Base-by-base conservation (phyloP, 1,284 basidiomycete genomes). In the Taiwanofungus camphoratus region DNA sequence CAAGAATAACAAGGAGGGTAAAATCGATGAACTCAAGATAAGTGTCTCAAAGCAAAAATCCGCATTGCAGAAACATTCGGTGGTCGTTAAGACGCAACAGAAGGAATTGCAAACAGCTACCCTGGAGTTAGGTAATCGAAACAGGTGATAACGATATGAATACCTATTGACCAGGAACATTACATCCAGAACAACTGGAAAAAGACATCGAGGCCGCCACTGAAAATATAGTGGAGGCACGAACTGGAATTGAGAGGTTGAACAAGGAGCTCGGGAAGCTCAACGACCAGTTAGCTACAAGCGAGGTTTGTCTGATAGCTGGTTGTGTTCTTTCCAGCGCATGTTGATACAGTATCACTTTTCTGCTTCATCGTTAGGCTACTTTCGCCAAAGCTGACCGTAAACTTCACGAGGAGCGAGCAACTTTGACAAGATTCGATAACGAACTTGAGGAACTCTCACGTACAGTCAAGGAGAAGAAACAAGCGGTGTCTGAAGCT, bases 1-100 rank as follows among this genome's bases (percentile, higher is more conserved):
- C 70, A 94, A 96, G 70, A 86, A 92, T 63, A 94, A 99, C 71
- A 96, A 97, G 64, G 95, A 97, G 45, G 91, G 91, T 36, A 99
- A 99, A 68, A 87, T 94, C 43, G 88, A 88, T 31, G 87, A 98
- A 63, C 79, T 99, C 55, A 95, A 93, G 73, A 91, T 88, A 42
- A 79, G 83, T 46, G 92, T 97, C 50, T 73, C 74, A 12, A 82
- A 79, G 58, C 86, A 91, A 64, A 96, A 95, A 65, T 72, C 79
- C 13, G 79, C 77, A 5, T 69, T 95, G 8, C 84, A 87, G 58
- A 90, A 92, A 65, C 83, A 92, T 60, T 74, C 82, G 1, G 79
- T 85, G 1, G 69, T 73, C 20, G 80, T 98, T 52, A 98, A 97
- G 70, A 78, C 78, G 15, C 77, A 85, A 49, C 92, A 96, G 58